Conservation (phyloP, 345 rosid genomes). For the Syzygium aqueum region DNA sequence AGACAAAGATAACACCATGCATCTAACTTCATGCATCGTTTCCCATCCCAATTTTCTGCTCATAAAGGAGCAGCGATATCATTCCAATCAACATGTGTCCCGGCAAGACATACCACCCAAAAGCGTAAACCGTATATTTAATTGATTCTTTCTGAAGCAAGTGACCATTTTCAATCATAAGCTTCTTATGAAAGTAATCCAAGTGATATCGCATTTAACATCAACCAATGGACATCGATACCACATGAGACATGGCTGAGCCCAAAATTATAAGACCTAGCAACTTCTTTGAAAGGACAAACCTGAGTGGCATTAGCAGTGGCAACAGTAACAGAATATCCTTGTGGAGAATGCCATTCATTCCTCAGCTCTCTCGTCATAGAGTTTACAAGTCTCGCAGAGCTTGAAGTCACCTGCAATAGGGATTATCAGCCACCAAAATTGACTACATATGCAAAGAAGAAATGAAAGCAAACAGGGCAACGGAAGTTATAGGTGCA, state of each 20-base stretch:
- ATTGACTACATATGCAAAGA: not conserved
- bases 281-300: constrained; percentile 3
- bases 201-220: not conserved
- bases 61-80: not conserved
- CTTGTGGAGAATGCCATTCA: constrained; percentile 78
- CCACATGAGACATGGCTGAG: not conserved
- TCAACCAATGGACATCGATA: not conserved
- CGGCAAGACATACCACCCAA: not conserved
- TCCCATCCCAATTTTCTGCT: not conserved
- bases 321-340: constrained; percentile 80
- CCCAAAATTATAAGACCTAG: not conserved
- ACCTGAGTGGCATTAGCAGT: constrained; percentile 96
- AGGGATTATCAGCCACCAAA: not conserved
- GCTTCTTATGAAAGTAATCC: not conserved
- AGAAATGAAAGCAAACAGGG: not conserved
- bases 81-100: not conserved
- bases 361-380: constrained; percentile 54
- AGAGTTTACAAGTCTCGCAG: constrained; percentile 75
- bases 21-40: not conserved
- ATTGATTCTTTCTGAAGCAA: not conserved
- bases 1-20: not conserved
- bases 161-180: not conserved
- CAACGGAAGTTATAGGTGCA: not conserved
- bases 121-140: not conserved
- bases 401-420: constrained; percentile 77